A percentile compares a stretch with the other conserved stretches of the same genome.
Evolutionary conservation across 768 basidiomycete species (phyloP).

Genomic region (Boletus patriciae): DNA sequence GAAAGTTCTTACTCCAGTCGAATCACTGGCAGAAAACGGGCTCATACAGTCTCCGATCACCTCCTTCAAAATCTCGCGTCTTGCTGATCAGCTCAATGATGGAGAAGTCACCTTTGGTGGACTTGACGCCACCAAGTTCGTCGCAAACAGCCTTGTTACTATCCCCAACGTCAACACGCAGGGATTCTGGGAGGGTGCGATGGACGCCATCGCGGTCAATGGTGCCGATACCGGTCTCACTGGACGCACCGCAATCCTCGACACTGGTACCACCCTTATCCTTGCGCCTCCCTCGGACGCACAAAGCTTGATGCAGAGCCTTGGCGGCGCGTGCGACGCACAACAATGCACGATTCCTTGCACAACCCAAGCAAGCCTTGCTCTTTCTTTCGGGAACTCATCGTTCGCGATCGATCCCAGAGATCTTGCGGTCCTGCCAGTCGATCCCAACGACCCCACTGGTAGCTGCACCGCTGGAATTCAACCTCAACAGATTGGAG

Average conservation of each 20-base stretch:
- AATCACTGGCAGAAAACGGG: conserved; percentile 59
- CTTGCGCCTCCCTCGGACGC: conserved; percentile 50
- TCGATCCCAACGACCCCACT: conserved; percentile 47
- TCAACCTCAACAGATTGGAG: conserved; percentile 58
- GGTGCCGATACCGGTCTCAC: conserved; percentile 50
- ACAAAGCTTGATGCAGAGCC: conserved; percentile 54
- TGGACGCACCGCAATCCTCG: conserved; percentile 69
- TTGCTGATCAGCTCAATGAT: conserved; percentile 61
- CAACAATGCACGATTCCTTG: conserved; percentile 66
- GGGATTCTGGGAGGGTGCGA: conserved; percentile 80
- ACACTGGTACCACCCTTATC: conserved; percentile 50
- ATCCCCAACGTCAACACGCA: conserved; percentile 59
- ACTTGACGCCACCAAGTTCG: conserved; percentile 70
- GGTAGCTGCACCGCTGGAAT: conserved; percentile 76
- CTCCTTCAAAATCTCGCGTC: conserved; percentile 78
- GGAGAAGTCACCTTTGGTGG: conserved; percentile 84
- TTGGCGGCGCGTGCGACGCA: conserved; percentile 51
- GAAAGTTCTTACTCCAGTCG: conserved; percentile 63
- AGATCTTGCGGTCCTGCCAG: conserved; percentile 61
- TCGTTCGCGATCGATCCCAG: conserved; percentile 62
- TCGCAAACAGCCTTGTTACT: conserved; percentile 54
- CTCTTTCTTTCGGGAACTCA: conserved; percentile 58
- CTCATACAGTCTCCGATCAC: conserved; percentile 64
- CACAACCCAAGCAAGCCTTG: conserved; percentile 50
- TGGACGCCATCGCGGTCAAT: conserved; percentile 61